These are phyloP conservation scores for Mycena vitilis DNA, from an alignment of 768 basidiomycete species.

Conservation along the genomic window DNA sequence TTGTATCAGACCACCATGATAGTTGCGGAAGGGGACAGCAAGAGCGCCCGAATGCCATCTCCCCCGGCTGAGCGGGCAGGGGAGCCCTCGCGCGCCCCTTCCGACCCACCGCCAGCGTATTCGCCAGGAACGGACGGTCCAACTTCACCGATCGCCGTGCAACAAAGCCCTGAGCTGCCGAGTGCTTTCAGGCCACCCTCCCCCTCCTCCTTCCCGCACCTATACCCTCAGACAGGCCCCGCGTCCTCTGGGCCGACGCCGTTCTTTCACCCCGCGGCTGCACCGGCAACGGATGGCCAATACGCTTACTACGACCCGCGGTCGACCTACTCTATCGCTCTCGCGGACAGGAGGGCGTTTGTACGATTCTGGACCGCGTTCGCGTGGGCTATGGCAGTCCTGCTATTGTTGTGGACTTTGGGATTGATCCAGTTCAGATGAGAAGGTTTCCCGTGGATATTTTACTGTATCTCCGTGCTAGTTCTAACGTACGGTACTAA, in stretches of 20 bases:
- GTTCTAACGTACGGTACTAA: no score
- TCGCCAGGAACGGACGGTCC: background rate
- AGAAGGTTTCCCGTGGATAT: no score
- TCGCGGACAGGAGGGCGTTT: conserved; percentile 29
- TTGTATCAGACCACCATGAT: conserved; percentile 12
- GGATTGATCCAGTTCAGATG: conserved; percentile 22
- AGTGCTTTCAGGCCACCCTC: conserved; percentile 36
- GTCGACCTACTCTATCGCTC: conserved; percentile 33
- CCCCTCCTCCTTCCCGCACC: conserved; percentile 35
- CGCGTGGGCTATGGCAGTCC: conserved; percentile 9
- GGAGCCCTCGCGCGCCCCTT: conserved; percentile 11
- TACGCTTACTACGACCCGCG: conserved; percentile 38
- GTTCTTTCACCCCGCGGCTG: conserved; percentile 15
- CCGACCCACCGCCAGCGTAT: conserved; percentile 26
- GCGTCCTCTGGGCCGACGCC: conserved; percentile 32
- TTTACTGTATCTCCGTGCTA: no score
- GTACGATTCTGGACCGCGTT: conserved; percentile 31
- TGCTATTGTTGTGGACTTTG: conserved; percentile 27
- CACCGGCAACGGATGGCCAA: conserved; percentile 3
- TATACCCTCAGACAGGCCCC: conserved; percentile 13
- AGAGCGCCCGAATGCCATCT: conserved; percentile 9
- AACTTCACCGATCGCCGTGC: conserved; percentile 6
- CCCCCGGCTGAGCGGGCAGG: conserved; percentile 5
- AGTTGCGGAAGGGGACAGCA: conserved; percentile 10
- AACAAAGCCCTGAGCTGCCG: conserved; percentile 24